These are phyloP conservation scores for Escovopsis sp. DNA, from an alignment of 2,329 filamentous ascomycete species.

Conservation along the genomic window DNA sequence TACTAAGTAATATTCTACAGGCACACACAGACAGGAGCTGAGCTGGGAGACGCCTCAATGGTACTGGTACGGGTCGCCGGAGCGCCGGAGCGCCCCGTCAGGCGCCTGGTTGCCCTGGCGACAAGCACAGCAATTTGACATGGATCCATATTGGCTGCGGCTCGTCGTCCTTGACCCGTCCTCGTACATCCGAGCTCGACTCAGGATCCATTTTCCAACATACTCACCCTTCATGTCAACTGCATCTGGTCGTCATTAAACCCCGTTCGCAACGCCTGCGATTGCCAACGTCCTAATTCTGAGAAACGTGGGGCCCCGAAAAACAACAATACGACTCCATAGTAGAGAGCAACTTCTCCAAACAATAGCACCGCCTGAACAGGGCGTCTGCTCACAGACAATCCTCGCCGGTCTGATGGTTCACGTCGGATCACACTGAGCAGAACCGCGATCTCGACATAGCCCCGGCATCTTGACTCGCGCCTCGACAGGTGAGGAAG, in stretches of 20 bases:
- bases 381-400: too few species aligned
- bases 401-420: too few species aligned
- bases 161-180: slow-evolving; percentile 9
- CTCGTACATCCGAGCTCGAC: slow-evolving; percentile 12
- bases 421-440: too few species aligned
- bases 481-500: too few species aligned
- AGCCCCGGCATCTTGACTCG: too few species aligned
- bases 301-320: not conserved
- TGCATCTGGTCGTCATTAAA: slow-evolving; percentile 4
- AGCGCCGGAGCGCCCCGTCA: not conserved
- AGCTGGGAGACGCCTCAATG: too few species aligned
- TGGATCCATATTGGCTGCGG: slow-evolving; percentile 10
- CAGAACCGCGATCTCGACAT: too few species aligned
- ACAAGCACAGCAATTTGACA: slow-evolving; percentile 17
- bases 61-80: too few species aligned
- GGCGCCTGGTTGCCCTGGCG: slow-evolving; percentile 17
- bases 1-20: too few species aligned
- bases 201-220: slow-evolving; percentile 8
- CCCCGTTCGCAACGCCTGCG: not conserved
- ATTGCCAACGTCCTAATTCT: too few species aligned
- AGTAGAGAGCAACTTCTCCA: not conserved
- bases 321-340: not conserved
- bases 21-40: too few species aligned
- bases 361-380: too few species aligned
- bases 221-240: slow-evolving; percentile 3